Conservation (phyloP, 345 rosid species). For the Aquilaria malaccensis region DNA sequence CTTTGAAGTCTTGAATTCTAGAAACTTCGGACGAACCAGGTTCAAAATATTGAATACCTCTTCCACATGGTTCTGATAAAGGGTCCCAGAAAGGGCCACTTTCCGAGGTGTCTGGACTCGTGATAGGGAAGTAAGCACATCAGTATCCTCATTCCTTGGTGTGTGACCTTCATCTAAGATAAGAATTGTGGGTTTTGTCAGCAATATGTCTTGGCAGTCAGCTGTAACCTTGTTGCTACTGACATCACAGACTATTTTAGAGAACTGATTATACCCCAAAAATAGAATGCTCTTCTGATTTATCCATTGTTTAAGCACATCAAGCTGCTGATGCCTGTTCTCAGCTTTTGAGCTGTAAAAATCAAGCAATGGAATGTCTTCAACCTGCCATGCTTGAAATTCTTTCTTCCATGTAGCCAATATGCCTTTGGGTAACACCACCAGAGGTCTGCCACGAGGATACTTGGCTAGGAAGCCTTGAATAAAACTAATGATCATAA, state of each 20-base stretch:
- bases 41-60: constrained; percentile 64
- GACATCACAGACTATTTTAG: constrained; percentile 38
- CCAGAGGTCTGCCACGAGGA: constrained; percentile 47
- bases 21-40: constrained; percentile 56
- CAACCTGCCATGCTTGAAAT: constrained; percentile 53
- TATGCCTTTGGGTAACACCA: constrained; percentile 58
- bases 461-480: constrained; percentile 51
- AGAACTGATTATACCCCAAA: constrained; percentile 56
- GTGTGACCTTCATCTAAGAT: constrained; percentile 67
- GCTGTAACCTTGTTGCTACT: constrained; percentile 16
- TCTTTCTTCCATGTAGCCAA: constrained; percentile 57
- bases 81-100: constrained; percentile 54
- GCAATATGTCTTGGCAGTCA: constrained; percentile 45
- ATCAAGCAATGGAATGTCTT: constrained; percentile 46
- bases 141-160: constrained; percentile 53
- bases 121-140: constrained; percentile 53
- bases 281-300: constrained; percentile 49
- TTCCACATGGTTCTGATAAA: constrained; percentile 57
- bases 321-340: constrained; percentile 42
- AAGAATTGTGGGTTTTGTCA: constrained; percentile 36
- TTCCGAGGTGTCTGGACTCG: constrained; percentile 53
- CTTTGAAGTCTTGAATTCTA: constrained; percentile 31
- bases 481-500: constrained; percentile 56
- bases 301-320: constrained; percentile 49
- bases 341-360: constrained; percentile 49